Conservation (phyloP, 139 green algal species). For the Dunaliella primolecta region DNA sequence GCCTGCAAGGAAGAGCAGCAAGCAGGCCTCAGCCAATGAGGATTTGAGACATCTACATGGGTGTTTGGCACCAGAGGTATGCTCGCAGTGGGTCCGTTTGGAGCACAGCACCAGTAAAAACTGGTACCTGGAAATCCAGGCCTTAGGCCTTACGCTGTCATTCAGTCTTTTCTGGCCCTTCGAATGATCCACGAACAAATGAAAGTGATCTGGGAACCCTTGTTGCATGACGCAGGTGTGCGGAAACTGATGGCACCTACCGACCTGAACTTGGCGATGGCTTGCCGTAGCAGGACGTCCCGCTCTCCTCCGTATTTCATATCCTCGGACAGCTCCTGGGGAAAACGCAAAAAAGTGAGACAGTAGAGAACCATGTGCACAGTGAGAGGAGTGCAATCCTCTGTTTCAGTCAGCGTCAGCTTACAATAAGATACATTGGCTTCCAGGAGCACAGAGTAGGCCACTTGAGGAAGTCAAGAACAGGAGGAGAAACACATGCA, state of each 20-base stretch:
- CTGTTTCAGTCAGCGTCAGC: not conserved
- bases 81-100: too few relatives aligned
- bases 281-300: slow-evolving; percentile 39
- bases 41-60: too few relatives aligned
- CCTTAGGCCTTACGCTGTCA: not conserved
- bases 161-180: not conserved
- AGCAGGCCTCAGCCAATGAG: too few relatives aligned
- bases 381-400: slow-evolving; percentile 6
- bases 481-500: not conserved
- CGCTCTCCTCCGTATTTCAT: slow-evolving; percentile 22
- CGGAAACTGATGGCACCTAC: too few relatives aligned
- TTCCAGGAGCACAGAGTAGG: not conserved
- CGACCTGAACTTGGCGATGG: slow-evolving; percentile 64
- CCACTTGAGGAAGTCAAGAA: not conserved
- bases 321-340: slow-evolving; percentile 42
- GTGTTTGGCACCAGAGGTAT: too few relatives aligned
- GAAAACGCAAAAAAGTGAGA: not conserved
- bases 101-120: too few relatives aligned
- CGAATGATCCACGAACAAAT: too few relatives aligned
- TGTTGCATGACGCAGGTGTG: too few relatives aligned
- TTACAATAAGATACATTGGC: not conserved
- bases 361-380: not conserved
- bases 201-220: too few relatives aligned
- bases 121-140: not conserved
- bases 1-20: slow-evolving; percentile 39